phyloP scores from a whole-genome alignment of 768 basidiomycete genomes.

The Coprinopsis sp. region DNA sequence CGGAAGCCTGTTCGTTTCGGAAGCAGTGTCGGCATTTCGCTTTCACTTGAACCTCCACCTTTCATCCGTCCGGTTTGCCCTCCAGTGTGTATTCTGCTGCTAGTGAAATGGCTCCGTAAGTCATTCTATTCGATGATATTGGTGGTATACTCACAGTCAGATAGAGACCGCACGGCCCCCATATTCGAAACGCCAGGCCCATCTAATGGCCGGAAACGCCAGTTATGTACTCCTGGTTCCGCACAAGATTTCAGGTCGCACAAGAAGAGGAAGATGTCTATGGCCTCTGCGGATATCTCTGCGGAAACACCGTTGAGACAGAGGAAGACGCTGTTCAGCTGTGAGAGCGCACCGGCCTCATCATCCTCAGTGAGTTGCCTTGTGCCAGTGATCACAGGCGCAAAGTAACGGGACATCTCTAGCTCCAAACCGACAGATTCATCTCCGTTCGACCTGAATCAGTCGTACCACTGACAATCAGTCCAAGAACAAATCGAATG shows the following conservation, averaged over 20 bases:
- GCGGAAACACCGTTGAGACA: not conserved
- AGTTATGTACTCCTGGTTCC: conserved; percentile 4
- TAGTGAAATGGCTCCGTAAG: conserved; percentile 1
- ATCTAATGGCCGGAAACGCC: not conserved
- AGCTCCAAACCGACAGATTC: conserved; percentile 54
- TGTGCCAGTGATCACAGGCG: not conserved
- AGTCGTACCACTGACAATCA: conserved; percentile 52
- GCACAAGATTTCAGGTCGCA: conserved; percentile 3
- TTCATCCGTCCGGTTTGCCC: no score
- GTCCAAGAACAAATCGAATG: conserved; percentile 65
- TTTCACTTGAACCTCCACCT: no score
- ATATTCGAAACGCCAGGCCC: conserved; percentile 9
- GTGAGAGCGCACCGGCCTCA: conserved; percentile 4
- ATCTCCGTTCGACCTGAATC: conserved; percentile 48
- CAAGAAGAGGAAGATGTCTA: conserved; percentile 10
- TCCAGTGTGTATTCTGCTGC: no score
- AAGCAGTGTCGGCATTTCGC: no score
- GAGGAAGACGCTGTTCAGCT: conserved; percentile 3
- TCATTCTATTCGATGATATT: not conserved
- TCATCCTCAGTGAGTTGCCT: conserved; percentile 1
- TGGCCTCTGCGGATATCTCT: not conserved
- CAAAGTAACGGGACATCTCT: not conserved
- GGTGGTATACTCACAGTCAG: not conserved
- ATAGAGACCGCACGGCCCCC: not conserved
- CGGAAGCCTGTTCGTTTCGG: no score